Percentiles rank a stretch among this genome's conserved stretches.
These are phyloP conservation scores for Didymella arachidicola DNA, from an alignment of 2,329 filamentous ascomycete genomes.

Conservation along the genomic window DNA sequence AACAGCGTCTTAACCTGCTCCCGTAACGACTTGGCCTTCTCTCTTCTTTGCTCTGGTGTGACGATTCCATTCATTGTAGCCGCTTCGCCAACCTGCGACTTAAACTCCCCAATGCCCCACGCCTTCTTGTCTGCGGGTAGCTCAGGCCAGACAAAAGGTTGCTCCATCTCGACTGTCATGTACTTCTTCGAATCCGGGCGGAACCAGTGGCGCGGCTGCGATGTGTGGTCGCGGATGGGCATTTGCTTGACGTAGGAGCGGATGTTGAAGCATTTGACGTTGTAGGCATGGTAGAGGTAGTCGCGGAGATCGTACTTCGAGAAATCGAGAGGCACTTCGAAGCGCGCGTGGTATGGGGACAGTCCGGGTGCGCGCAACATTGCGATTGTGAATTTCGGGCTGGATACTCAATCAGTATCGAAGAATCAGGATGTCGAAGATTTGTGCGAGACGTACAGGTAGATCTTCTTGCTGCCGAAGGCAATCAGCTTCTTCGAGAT, in stretches of 20 bases:
- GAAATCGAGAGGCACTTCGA: conserved; percentile 88
- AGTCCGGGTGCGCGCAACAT: conserved; percentile 76
- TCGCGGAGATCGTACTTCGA: conserved; percentile 97
- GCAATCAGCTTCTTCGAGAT: conserved; percentile 46
- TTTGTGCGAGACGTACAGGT: conserved; percentile 50
- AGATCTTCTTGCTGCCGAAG: conserved; percentile 56
- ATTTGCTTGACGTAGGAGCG: conserved; percentile 81
- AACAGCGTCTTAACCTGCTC: conserved; percentile 40
- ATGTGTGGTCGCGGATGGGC: conserved; percentile 64
- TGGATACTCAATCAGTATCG: conserved; percentile 50
- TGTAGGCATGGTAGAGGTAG: conserved; percentile 89
- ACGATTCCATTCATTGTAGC: conserved; percentile 16
- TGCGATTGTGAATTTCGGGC: conserved; percentile 81
- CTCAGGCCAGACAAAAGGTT: conserved; percentile 89
- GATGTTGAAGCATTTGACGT: conserved; percentile 71
- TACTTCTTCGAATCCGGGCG: conserved; percentile 80
- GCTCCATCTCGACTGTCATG: conserved; percentile 90
- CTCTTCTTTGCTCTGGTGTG: conserved; percentile 23
- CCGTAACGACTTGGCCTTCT: conserved; percentile 30
- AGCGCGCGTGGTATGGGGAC: conserved; percentile 82
- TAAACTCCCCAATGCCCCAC: conserved; percentile 55
- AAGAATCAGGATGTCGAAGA: neutral
- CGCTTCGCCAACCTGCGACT: conserved; percentile 41
- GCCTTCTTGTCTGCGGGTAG: conserved; percentile 60
- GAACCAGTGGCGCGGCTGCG: conserved; percentile 65